Evolutionary conservation across 192 early-diverging fungal species (phyloP), one percentile per base, ranked within the genome.

Genomic region (Powellomyces hirtus): DNA sequence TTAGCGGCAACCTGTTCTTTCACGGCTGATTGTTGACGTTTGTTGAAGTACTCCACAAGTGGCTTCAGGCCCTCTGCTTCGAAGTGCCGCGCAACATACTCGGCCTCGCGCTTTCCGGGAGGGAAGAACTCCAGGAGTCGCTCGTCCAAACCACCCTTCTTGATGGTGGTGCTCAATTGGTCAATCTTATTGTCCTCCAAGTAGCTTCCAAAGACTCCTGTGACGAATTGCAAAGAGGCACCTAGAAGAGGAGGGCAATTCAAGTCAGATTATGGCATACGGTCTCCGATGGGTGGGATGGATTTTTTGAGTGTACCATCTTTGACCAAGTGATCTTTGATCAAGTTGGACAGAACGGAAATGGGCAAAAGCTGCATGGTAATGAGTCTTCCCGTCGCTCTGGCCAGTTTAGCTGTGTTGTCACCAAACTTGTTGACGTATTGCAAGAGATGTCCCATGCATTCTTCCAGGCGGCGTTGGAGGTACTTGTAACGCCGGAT

Each of bases 401-500:
- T 79, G 46, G 92, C 89, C 72, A 98, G 78, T 77, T 89, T 94
- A 71, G 81, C 82, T 70, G 86, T 86, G 70, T 97, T 90, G 35
- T 83, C 89, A 49, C 79, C 72, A 82, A 90, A 97, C 69, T 93
- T 94, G 84, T 96, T 95, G 74, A 94, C 85, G 68, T 92, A 90
- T 74, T 92, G 90, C 36, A 98, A 77, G 26, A 97, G 80, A 70
- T 94, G 93, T 61, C 81, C 81, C 58, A 93, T 65, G 45, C 89
- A 89, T 57, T 96, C 93, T 76, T 94, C 91, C 75, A 96, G 89
- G 59, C 79, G 82, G 58, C 84, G 79, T 81, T 92, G 88, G 61
- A 98, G 86, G 75, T 98, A 98, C 82, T 95, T 94, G 85, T 94
- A 95, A 49, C 95, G 84, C 60, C 93, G 90, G 70, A 94, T 91